A percentile compares a stretch with the other conserved stretches of the same genome.
These are phyloP conservation scores for Suillus sp. DNA, from an alignment of 768 basidiomycete genomes.

Conservation along the genomic window DNA sequence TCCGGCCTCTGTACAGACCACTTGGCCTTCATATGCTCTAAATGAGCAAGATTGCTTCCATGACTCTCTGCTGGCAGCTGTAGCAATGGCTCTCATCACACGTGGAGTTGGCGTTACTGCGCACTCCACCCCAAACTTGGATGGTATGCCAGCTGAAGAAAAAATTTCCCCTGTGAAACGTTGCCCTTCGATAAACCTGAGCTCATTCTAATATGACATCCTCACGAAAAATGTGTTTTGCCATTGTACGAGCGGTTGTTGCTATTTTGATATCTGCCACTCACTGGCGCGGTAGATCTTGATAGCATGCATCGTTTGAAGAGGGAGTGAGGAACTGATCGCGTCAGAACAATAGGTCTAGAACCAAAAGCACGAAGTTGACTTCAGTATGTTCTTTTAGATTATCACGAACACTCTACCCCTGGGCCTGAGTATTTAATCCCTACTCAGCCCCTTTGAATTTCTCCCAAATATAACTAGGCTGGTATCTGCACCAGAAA, in stretches of 20 bases:
- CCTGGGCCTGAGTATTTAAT: too few relatives aligned
- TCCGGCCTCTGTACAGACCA: background rate
- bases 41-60: background rate
- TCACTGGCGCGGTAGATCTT: too few relatives aligned
- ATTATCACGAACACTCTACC: too few relatives aligned
- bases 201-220: background rate
- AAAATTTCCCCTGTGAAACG: background rate
- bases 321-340: too few relatives aligned
- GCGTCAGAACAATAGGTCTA: too few relatives aligned
- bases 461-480: too few relatives aligned
- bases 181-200: background rate
- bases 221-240: background rate
- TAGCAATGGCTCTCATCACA: background rate
- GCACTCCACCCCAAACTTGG: background rate
- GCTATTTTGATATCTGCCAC: background rate
- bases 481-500: too few relatives aligned
- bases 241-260: background rate
- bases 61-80: too few relatives aligned
- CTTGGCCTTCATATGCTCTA: background rate
- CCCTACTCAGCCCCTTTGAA: too few relatives aligned
- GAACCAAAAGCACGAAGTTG: too few relatives aligned
- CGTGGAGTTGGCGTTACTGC: background rate
- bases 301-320: too few relatives aligned
- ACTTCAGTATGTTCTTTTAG: too few relatives aligned
- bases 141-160: background rate